phyloP scores from a whole-genome alignment of 352 stramenopile genomes.

The Pythium phragmiticola region DNA sequence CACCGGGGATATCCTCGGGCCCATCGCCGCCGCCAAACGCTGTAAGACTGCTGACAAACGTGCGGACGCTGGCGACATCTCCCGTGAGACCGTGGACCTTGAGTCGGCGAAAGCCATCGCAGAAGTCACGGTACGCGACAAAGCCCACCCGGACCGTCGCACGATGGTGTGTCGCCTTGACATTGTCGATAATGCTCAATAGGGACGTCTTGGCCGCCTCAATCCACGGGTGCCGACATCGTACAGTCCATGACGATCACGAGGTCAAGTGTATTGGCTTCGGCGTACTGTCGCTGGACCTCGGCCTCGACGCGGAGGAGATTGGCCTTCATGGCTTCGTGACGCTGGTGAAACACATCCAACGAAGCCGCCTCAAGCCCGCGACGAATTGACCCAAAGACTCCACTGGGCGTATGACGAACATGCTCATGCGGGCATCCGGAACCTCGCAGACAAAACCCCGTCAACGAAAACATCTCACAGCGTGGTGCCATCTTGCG shows the following conservation, averaged over 20 bases:
- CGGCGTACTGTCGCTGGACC: conserved; percentile 22
- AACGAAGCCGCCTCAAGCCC: not conserved
- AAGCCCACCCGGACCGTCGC: conserved; percentile 36
- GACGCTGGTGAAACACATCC: conserved; percentile 22
- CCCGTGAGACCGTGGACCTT: conserved; percentile 26
- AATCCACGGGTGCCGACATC: conserved; percentile 35
- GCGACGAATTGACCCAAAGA: not conserved
- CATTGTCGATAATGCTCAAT: conserved; percentile 32
- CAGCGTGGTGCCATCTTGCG: not conserved
- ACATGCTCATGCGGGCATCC: not conserved
- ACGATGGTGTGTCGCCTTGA: conserved; percentile 25
- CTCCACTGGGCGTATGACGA: not conserved
- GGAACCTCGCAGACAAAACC: not conserved
- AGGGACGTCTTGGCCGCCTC: conserved; percentile 29
- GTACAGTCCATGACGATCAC: conserved; percentile 55
- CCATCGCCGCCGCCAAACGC: conserved; percentile 36
- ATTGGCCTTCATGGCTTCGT: conserved; percentile 26
- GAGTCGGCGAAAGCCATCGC: conserved; percentile 28
- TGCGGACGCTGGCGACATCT: conserved; percentile 17
- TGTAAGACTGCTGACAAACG: conserved; percentile 28
- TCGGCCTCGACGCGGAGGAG: conserved; percentile 21
- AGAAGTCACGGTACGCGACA: conserved; percentile 47
- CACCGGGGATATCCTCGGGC: conserved; percentile 41
- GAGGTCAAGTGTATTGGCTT: conserved; percentile 34
- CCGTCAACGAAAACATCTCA: conserved; percentile 1